Percentiles rank a stretch among this genome's conserved stretches.
Conservation (phyloP, 805 yeast genomes). For the Hagleromyces aurorensis region DNA sequence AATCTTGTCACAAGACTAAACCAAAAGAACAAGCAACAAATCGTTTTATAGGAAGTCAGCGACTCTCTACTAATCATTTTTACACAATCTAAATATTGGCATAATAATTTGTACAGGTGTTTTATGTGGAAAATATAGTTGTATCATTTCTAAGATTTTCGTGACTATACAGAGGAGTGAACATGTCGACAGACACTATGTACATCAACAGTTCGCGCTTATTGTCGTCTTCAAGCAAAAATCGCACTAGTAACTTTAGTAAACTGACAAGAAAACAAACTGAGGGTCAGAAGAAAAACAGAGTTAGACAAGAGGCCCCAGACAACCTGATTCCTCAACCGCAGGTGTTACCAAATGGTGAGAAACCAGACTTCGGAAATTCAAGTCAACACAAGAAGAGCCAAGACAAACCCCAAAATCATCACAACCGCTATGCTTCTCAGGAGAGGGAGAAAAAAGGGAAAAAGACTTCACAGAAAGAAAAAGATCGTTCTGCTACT, state of each 20-base stretch:
- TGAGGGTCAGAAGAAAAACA: constrained; percentile 7
- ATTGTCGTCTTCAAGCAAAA: constrained; percentile 21
- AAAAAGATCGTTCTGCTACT: no score
- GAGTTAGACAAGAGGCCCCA: constrained; percentile 10
- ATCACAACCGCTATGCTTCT: no score
- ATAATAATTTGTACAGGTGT: no score
- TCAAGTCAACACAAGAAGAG: no score
- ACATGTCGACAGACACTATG: constrained; percentile 30
- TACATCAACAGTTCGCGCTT: constrained; percentile 28
- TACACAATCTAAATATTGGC: not conserved
- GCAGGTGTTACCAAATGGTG: constrained; percentile 28
- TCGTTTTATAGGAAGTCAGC: not conserved
- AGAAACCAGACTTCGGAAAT: constrained; percentile 28
- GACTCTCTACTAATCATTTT: not conserved
- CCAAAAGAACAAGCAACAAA: not conserved
- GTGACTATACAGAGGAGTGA: no score
- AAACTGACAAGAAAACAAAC: constrained; percentile 10
- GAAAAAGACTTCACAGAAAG: no score
- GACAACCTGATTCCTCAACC: constrained; percentile 18
- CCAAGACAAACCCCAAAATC: no score
- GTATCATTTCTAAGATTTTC: no score
- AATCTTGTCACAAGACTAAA: no score
- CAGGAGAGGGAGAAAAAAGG: no score
- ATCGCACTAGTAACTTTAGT: constrained; percentile 13
- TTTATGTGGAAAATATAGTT: no score